Base-by-base conservation (phyloP, 2,329 filamentous ascomycete species). In the Penicillium griseofulvum region DNA sequence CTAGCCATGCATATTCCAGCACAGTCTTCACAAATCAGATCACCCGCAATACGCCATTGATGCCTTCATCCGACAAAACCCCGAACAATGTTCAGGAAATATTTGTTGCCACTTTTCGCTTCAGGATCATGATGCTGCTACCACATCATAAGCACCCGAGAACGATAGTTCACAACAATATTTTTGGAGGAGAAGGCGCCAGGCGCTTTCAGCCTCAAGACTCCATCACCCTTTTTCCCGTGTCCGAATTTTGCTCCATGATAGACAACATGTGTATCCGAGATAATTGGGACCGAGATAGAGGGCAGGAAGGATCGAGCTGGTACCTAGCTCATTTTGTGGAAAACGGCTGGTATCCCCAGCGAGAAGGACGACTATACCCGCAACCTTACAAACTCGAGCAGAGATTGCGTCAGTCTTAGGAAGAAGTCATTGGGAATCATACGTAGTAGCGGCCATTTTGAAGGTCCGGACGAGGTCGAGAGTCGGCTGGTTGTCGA, bases 341-440 rank as follows among this genome's bases (percentile, higher is more conserved):
- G 16, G 47, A 59, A 22, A 44, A 55, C 36, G 38, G 49, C 68
- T 68, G 74, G 76, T 76, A 75, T 78, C 74, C 83, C 87, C 86
- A 91, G 88, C 86, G 85, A 90, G 86, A 78, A 88, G 86, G 86
- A 90, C 88, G 85, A 89, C 87, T 90, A 90, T 88, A 78, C 73
- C 86, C 85, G 81, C 78, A 78, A 74, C 80, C 80, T 80, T 78
- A 80, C 77, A 74, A 68, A 58, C 71, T 68, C 66, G 60, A 64
- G 54, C 51, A 54, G 58, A 55, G 53, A 66, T 65, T 66, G 66
- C 61, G 71, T 73, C 69, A 73, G 63, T 63, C 55, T 60, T 60
- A 68, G 63, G 66, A 64, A 62, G 57, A 61, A 65, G 72, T 60
- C 56, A 69, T 74, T 70, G 68, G 71, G 67, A 68, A 72, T 74